These are phyloP conservation scores for Pyrus communis DNA, from an alignment of 306 rosid species.

Conservation along the genomic window DNA sequence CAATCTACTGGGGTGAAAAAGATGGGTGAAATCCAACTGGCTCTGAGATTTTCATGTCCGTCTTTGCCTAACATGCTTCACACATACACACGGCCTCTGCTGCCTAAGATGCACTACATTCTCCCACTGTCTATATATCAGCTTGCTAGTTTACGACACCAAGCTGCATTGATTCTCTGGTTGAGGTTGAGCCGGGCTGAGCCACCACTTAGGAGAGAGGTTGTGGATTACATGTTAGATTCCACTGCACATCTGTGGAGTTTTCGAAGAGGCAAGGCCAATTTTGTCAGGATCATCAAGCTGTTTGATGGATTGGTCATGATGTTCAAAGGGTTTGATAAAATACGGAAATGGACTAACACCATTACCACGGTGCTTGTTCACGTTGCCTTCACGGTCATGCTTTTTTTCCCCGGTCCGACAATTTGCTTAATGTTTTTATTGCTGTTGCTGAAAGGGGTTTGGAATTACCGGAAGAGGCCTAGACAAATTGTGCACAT, in stretches of 20 bases:
- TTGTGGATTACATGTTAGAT: constrained; percentile 26
- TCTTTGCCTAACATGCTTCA: neutral
- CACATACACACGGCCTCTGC: constrained; percentile 2
- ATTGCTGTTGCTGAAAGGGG: neutral
- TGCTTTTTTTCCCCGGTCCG: constrained; percentile 6
- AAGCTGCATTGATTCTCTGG: neutral
- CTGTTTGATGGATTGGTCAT: constrained; percentile 4
- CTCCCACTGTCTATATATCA: neutral
- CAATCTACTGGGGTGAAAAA: constrained; percentile 14
- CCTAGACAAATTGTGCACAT: constrained; percentile 25
- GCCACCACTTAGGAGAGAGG: constrained; percentile 19
- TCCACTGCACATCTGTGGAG: constrained; percentile 27
- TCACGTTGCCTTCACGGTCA: neutral
- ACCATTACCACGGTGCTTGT: neutral
- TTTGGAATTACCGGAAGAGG: neutral
- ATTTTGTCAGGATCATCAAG: constrained; percentile 20
- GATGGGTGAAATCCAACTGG: constrained; percentile 24
- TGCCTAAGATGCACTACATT: constrained; percentile 9
- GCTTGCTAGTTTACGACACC: neutral
- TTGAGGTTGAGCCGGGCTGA: constrained; percentile 8
- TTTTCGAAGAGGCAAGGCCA: constrained; percentile 25
- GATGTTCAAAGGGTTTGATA: constrained; percentile 2
- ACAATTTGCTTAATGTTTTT: constrained; percentile 6
- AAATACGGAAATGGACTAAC: constrained; percentile 23
- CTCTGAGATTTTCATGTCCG: constrained; percentile 17